Conservation (phyloP, 1,139 yeast genomes). For the Scheffersomyces titani region DNA sequence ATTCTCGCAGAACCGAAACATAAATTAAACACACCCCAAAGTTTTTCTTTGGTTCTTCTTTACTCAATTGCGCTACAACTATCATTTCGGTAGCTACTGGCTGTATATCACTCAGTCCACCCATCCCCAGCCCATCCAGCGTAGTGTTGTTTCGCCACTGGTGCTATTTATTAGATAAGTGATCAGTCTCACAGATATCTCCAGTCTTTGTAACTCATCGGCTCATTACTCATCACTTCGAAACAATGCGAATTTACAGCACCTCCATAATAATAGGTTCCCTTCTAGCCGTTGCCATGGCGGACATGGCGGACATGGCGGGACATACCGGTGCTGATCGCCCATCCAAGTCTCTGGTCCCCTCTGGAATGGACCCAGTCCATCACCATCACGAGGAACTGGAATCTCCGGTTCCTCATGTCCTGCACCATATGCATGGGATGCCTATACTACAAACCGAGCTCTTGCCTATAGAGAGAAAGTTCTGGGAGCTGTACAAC, state of each 20-base stretch:
- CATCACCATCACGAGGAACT: conserved; percentile 1
- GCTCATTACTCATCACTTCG: neutral
- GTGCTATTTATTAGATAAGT: neutral
- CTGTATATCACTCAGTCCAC: neutral
- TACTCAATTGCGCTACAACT: neutral
- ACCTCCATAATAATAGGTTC: neutral
- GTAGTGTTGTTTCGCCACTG: neutral
- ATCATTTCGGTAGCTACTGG: neutral
- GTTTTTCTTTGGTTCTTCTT: neutral
- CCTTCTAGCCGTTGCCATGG: neutral
- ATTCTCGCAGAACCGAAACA: neutral
- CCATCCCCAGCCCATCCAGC: neutral
- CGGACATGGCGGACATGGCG: neutral
- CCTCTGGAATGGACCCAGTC: neutral
- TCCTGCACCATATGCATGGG: conserved; percentile 63
- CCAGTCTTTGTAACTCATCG: neutral
- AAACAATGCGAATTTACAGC: neutral
- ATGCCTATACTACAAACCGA: conserved; percentile 71
- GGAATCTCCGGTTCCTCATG: conserved; percentile 50
- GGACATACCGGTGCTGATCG: neutral
- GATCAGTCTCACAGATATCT: neutral
- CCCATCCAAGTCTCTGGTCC: neutral
- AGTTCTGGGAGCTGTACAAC: conserved; percentile 78
- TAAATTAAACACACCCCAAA: neutral
- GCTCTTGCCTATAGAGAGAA: conserved; percentile 68